Percentiles rank a stretch among this genome's conserved stretches.
These are phyloP conservation scores for Drechslerella coelobrocha DNA, from an alignment of 2,329 filamentous ascomycete genomes.

Conservation along the genomic window DNA sequence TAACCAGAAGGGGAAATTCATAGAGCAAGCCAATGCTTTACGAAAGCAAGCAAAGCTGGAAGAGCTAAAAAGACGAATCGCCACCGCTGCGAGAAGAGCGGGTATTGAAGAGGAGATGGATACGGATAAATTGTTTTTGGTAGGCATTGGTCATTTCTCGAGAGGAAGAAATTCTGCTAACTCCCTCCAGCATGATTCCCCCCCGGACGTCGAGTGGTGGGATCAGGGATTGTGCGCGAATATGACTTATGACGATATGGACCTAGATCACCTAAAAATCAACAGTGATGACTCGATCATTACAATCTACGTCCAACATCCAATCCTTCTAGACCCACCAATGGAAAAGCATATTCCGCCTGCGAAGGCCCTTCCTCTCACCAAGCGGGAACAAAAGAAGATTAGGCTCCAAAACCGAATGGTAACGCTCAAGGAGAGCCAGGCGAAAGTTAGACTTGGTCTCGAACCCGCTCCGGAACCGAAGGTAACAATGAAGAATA, in stretches of 20 bases:
- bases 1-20: slow-evolving; percentile 96
- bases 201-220: slow-evolving; percentile 96
- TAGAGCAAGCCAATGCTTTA: slow-evolving; percentile 87
- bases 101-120: slow-evolving; percentile 91
- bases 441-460: slow-evolving; percentile 92
- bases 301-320: slow-evolving; percentile 90
- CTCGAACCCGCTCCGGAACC: slow-evolving; percentile 88
- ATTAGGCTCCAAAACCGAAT: slow-evolving; percentile 86
- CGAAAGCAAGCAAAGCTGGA: slow-evolving; percentile 87
- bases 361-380: slow-evolving; percentile 90
- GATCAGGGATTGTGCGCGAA: slow-evolving; percentile 85
- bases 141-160: slow-evolving; percentile 57
- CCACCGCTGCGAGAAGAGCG: slow-evolving; percentile 83
- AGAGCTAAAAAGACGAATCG: slow-evolving; percentile 92
- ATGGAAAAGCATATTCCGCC: slow-evolving; percentile 82
- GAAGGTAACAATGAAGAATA: slow-evolving; percentile 95
- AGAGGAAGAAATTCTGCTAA: slow-evolving; percentile 12
- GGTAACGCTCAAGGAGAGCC: slow-evolving; percentile 92
- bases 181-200: slow-evolving; percentile 64
- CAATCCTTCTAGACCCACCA: slow-evolving; percentile 85
- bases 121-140: slow-evolving; percentile 85
- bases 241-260: slow-evolving; percentile 74
- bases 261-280: slow-evolving; percentile 74
- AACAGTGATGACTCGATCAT: slow-evolving; percentile 82
- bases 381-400: slow-evolving; percentile 88